phyloP scores from a whole-genome alignment of 345 rosid genomes.

The Heritiera littoralis region DNA sequence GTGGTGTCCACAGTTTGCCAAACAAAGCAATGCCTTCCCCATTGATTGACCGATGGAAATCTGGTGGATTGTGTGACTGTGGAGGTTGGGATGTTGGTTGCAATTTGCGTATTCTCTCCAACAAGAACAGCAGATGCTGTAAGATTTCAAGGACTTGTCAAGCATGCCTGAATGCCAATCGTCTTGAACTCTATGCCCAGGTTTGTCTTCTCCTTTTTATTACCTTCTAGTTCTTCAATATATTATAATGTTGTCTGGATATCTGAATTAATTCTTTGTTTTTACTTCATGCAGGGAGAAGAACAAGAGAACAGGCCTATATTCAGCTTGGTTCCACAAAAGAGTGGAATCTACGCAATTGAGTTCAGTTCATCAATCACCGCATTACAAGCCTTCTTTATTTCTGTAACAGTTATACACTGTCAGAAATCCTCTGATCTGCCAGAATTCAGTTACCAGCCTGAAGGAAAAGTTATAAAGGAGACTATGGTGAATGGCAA shows the following conservation, averaged over 20 bases:
- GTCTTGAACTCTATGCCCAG: constrained; percentile 59
- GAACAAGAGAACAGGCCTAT: constrained; percentile 38
- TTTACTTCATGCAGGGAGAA: constrained; percentile 38
- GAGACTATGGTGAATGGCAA: constrained; percentile 28
- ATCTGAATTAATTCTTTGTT: neutral
- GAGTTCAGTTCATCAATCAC: constrained; percentile 65
- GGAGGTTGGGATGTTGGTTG: constrained; percentile 99
- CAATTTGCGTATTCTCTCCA: constrained; percentile 51
- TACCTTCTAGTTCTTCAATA: neutral
- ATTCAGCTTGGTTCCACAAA: constrained; percentile 56
- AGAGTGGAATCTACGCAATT: constrained; percentile 60
- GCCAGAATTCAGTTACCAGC: constrained; percentile 17
- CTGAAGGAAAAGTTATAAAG: constrained; percentile 26
- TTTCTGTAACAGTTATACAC: constrained; percentile 53
- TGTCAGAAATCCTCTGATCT: constrained; percentile 41
- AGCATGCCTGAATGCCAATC: constrained; percentile 29
- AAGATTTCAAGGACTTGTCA: constrained; percentile 28
- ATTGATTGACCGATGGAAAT: constrained; percentile 69
- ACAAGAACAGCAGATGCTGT: constrained; percentile 24
- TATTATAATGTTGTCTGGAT: neutral
- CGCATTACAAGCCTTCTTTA: constrained; percentile 68
- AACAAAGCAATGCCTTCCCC: constrained; percentile 61
- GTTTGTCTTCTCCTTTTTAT: constrained; percentile 32
- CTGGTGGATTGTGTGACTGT: constrained; percentile 83
- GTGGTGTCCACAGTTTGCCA: constrained; percentile 76